Base-by-base conservation (phyloP, 2,329 filamentous ascomycete species). In the Aspergillus luchuensis region DNA sequence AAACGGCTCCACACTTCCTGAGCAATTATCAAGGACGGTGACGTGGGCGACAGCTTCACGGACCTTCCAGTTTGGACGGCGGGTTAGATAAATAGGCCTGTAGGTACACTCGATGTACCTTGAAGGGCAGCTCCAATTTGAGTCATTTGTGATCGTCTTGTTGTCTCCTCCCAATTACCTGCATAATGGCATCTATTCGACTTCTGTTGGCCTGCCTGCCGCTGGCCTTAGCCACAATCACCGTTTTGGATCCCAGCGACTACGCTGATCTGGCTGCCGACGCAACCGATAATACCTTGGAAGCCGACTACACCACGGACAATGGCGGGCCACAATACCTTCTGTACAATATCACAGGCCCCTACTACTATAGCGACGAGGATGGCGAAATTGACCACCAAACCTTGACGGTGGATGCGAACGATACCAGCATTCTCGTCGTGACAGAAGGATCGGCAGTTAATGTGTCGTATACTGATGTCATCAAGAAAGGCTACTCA, bases 401-500 rank as follows among this genome's bases (percentile, higher is more conserved):
- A 28, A 61, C 63, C 11, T 58, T 63, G 50, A 56, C 56, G 13
- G 62, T 62, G 11, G 53, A 59, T 7, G 53, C 61, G n/a, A 66
- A 67, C 17, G 66, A 67, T 25, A 67, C 63, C 13, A 65, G 62
- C 39, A 64, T 67, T 1, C 56, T 67, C 2, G 53, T 65, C 8
- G 59, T 60, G 13, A 52, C 66, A 2, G 49, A 65, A 2, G 36
- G 48, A 1, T 54, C 60, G 15, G 38, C n/a, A 2, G 61, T 63
- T 30, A 68, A 67, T n/a, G 52, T 72, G 5, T 71, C 70, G 2
- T 66, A 70, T 30, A 61, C 66, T 4, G 57, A 67, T 28, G 53
- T 75, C 5, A n/a, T 68, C 30, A 76, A 76, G 61, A 51, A 62
- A 17, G 73, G 73, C 1, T 74, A 74, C 47, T 65, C 64, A 4